Evolutionary conservation across 352 stramenopile genomes (phyloP), one percentile per base, ranked within the genome.

Genomic region (Pythium chondricola): DNA sequence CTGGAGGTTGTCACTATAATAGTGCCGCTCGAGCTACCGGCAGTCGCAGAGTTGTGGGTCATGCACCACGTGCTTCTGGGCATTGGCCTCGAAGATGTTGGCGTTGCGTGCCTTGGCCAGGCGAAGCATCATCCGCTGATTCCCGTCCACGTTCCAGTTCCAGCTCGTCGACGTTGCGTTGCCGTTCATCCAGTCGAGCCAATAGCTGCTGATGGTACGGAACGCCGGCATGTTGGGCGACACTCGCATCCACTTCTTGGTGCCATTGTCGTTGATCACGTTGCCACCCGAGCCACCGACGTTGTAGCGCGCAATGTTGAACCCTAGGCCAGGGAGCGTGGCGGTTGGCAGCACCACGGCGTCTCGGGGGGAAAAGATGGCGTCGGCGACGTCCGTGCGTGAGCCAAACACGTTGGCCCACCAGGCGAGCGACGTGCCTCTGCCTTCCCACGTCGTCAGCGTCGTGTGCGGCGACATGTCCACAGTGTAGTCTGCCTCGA

Each of bases 261-360:
- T 76, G 17, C 68, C 70, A 29, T 48, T 51, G 24, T 75, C 54
- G 46, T 71, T 63, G 21, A 78, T 65, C 10, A 68, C 61, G 39
- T 78, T 67, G 27, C 42, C 65, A 17, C 61, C 51, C 17, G 70
- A 71, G 3, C 70, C 73, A 31, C 73, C 73, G 20, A 85, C 52
- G 46, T 85, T 85, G 61, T 85, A 85, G 26, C 71, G 70, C 11
- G 55, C 70, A n/a, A 85, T 75, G 54, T 74, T 85, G 33, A 85
- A 57, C 5, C 66, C 69, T 2, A 85, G 46, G 0, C 51, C 66
- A 0, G 74, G 74, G 2, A 85, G 27, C 0, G 53, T 56, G 13
- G 48, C 22, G 22, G 40, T 47, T 14, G 55, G 44, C 1, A 83
- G 31, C 0, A 43, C 57, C 13, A 85, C 68, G 1, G 58, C 52